Conservation (phyloP, 78 protist genomes). For the Chrysochromulina parva region DNA sequence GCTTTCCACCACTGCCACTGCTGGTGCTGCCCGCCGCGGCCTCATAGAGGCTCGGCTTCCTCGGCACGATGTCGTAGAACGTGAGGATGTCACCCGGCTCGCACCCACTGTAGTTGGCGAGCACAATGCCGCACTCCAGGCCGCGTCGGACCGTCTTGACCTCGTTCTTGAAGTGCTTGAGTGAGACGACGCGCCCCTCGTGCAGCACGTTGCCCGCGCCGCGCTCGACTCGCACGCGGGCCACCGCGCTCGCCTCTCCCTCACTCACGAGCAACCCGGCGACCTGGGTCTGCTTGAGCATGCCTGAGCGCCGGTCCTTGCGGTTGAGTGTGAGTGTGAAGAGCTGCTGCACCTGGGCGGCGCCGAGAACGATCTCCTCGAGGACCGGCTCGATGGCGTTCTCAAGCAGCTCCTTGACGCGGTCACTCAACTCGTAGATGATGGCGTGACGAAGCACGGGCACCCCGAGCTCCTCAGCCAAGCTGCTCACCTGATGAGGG, state of each 20-base stretch:
- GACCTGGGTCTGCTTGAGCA: neutral
- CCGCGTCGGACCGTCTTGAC: neutral
- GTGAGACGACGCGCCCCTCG: neutral
- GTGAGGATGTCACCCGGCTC: neutral
- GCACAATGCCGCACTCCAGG: neutral
- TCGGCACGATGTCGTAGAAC: neutral
- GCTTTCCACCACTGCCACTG: too few relatives aligned
- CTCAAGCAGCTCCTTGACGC: neutral
- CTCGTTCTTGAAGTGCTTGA: constrained; percentile 12
- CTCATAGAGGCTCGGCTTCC: neutral
- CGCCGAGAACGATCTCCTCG: neutral
- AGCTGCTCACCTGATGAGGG: neutral
- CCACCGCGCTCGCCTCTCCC: neutral
- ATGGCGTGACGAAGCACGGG: neutral
- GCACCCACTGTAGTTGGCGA: neutral
- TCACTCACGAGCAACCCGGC: neutral
- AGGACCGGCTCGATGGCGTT: neutral
- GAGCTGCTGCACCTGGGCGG: neutral
- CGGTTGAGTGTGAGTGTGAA: neutral
- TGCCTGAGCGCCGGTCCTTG: neutral
- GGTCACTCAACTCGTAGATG: neutral
- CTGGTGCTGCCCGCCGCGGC: neutral
- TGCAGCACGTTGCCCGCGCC: neutral
- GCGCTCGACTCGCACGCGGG: neutral
- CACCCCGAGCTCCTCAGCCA: neutral